These are phyloP conservation scores for Suillus discolor DNA, from an alignment of 768 basidiomycete species.

Conservation along the genomic window DNA sequence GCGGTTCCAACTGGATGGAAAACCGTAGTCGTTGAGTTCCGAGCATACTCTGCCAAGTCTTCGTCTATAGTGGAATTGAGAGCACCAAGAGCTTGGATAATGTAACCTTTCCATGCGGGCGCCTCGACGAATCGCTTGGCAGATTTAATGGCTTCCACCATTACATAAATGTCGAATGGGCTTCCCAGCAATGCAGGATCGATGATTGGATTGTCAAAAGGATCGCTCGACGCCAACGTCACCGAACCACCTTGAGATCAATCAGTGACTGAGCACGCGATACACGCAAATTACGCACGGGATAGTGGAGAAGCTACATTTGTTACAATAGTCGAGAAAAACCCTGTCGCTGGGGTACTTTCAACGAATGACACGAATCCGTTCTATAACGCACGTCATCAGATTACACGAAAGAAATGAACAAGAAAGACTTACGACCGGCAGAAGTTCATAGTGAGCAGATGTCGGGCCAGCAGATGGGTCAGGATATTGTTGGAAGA, in stretches of 20 bases:
- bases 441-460: neutral
- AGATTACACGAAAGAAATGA: neutral
- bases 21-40: neutral
- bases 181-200: neutral
- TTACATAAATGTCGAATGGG: neutral
- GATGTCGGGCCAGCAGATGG: neutral
- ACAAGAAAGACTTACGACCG: neutral
- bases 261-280: neutral
- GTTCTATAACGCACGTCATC: neutral
- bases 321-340: neutral
- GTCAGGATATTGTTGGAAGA: neutral
- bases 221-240: neutral
- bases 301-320: neutral
- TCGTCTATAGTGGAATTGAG: neutral
- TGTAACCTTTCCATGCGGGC: neutral
- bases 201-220: neutral
- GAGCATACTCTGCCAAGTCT: neutral
- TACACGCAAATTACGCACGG: neutral
- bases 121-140: neutral
- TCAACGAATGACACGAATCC: neutral
- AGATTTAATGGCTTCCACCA: neutral
- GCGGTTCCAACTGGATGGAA: neutral
- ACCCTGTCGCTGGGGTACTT: neutral
- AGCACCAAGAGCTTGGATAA: neutral
- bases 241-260: neutral